Percentiles rank a stretch among this genome's conserved stretches.
Evolutionary conservation across 1,139 yeast genomes (phyloP).

Genomic region (Candida gigantensis): DNA sequence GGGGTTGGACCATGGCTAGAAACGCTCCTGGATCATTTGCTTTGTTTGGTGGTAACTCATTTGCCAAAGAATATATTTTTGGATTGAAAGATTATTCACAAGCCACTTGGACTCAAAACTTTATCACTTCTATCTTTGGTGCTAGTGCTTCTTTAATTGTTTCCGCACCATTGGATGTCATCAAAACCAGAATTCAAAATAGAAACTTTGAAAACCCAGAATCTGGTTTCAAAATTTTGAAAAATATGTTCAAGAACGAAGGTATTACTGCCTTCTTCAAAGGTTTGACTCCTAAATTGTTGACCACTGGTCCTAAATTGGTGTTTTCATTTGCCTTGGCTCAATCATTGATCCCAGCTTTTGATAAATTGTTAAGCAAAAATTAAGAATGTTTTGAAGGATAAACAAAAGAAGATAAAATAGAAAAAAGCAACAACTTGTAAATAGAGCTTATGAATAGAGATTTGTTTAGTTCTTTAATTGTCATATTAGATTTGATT

Average conservation of each 20-base stretch:
- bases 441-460: constrained; percentile 1
- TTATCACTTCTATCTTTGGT: constrained; percentile 94
- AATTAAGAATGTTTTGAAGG: no score
- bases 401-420: constrained; percentile 20
- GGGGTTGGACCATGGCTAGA: constrained; percentile 99
- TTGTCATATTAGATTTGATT: no score
- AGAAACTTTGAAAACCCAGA: constrained; percentile 94
- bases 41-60: constrained; percentile 96
- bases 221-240: constrained; percentile 87
- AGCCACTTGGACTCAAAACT: constrained; percentile 96
- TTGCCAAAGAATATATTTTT: constrained; percentile 93
- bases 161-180: constrained; percentile 96
- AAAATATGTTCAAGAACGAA: constrained; percentile 90
- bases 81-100: constrained; percentile 81
- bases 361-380: constrained; percentile 67
- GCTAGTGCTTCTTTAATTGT: constrained; percentile 97
- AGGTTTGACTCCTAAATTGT: constrained; percentile 93
- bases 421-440: not conserved
- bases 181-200: constrained; percentile 97
- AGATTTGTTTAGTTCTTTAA: no score
- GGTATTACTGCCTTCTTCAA: constrained; percentile 91
- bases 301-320: constrained; percentile 97
- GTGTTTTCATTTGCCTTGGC: constrained; percentile 97
- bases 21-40: constrained; percentile 99
- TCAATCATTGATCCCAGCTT: constrained; percentile 93